Percentiles rank a stretch among this genome's conserved stretches.
Conservation (phyloP, 176 grass and related monocot species). For the Alloteropsis semialata region DNA sequence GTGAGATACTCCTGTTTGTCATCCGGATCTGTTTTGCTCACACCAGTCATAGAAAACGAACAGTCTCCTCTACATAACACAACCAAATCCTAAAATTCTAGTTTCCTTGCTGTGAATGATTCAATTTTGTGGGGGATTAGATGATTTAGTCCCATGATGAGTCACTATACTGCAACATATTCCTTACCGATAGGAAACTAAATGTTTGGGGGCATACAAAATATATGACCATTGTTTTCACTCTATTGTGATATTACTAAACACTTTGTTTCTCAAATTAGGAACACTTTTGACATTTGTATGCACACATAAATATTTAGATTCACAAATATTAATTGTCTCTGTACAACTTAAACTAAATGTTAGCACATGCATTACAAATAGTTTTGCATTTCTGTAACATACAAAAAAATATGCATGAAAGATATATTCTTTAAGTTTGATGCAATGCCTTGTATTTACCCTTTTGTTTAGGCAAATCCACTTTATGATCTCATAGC, state of each 20-base stretch:
- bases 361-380: neutral
- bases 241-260: too few relatives aligned
- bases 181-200: neutral
- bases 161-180: neutral
- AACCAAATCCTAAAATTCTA: neutral
- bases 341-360: neutral
- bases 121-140: neutral
- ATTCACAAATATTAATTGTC: neutral
- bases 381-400: neutral
- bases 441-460: neutral
- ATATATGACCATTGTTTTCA: too few relatives aligned
- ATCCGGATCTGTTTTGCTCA: too few relatives aligned
- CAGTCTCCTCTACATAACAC: neutral
- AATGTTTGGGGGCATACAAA: too few relatives aligned
- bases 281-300: neutral
- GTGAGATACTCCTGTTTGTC: too few relatives aligned
- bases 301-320: neutral
- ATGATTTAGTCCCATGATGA: neutral
- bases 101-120: neutral
- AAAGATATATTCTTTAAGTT: neutral
- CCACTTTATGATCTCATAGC: too few relatives aligned
- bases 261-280: too few relatives aligned
- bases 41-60: neutral
- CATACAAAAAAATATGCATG: neutral
- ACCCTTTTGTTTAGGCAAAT: neutral